Conservation (phyloP, 2,329 filamentous ascomycete species). For the Sporothrix mexicana region DNA sequence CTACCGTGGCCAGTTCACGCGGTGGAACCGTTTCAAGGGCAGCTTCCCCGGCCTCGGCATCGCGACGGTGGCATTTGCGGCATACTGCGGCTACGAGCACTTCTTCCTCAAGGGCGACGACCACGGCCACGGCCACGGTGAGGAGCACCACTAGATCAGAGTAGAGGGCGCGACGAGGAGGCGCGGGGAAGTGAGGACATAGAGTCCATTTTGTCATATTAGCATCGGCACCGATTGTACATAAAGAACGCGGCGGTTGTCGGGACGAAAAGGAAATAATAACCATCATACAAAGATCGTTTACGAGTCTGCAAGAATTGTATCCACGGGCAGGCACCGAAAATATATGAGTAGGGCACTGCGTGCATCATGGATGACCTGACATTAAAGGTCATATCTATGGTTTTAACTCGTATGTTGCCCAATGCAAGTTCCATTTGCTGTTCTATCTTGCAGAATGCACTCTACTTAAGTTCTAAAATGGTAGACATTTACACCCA, state of each 20-base stretch:
- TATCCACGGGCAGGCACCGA: too few species aligned
- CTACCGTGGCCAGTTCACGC: conserved; percentile 85
- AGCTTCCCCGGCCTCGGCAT: conserved; percentile 91
- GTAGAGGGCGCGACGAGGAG: background rate
- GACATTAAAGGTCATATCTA: too few species aligned
- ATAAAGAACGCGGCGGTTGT: conserved; percentile 21
- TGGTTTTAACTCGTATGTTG: too few species aligned
- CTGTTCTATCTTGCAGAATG: conserved; percentile 1
- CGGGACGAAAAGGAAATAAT: conserved; percentile 7
- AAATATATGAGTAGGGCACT: too few species aligned
- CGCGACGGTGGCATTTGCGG: conserved; percentile 86
- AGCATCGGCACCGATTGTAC: conserved; percentile 30
- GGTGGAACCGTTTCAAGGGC: conserved; percentile 86
- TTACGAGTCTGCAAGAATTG: too few species aligned
- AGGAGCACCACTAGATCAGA: conserved; percentile 61
- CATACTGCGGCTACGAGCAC: conserved; percentile 89
- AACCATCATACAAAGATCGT: background rate
- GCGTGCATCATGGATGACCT: too few species aligned
- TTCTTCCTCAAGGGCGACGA: conserved; percentile 76
- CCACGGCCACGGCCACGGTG: conserved; percentile 61
- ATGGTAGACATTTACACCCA: background rate
- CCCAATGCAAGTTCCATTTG: background rate
- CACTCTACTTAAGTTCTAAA: background rate
- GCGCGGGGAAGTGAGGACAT: background rate
- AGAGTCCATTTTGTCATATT: conserved; percentile 22